Evolutionary conservation across 106 monocot genomes (phyloP).

Genomic region (Dendrobium chrysotoxum): DNA sequence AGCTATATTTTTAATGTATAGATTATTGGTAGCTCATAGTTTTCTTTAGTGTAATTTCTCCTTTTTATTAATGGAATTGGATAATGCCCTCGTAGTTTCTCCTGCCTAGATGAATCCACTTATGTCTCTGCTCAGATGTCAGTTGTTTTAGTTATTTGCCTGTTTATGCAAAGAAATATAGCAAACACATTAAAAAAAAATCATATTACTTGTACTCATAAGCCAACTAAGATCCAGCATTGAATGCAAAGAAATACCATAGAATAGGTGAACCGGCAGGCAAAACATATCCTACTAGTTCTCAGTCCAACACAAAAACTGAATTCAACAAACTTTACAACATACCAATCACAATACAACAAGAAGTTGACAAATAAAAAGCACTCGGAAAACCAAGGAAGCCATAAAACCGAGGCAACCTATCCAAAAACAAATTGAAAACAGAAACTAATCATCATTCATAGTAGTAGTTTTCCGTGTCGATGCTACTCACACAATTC

Average conservation of each 20-base stretch:
- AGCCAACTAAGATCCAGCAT: not conserved
- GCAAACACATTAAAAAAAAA: too few relatives aligned
- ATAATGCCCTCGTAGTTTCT: too few relatives aligned
- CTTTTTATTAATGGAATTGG: too few relatives aligned
- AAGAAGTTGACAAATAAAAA: constrained; percentile 10
- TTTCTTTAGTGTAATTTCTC: too few relatives aligned
- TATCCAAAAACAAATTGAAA: not conserved
- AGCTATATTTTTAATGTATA: too few relatives aligned
- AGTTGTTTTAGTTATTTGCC: too few relatives aligned
- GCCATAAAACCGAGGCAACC: not conserved
- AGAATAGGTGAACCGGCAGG: not conserved
- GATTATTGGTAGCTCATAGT: too few relatives aligned
- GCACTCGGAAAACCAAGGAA: not conserved
- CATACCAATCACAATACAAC: constrained; percentile 18
- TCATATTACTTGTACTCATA: not conserved
- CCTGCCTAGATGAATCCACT: too few relatives aligned
- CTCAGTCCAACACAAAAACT: not conserved
- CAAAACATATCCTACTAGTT: not conserved
- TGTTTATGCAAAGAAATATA: too few relatives aligned
- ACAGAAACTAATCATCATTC: not conserved
- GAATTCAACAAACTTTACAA: not conserved
- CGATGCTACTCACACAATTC: constrained; percentile 8
- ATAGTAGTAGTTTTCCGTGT: constrained; percentile 4
- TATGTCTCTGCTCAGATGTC: too few relatives aligned
- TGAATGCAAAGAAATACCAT: not conserved